Conservation (phyloP, 2,329 filamentous ascomycete genomes). For the Alternaria angustiovoidea region DNA sequence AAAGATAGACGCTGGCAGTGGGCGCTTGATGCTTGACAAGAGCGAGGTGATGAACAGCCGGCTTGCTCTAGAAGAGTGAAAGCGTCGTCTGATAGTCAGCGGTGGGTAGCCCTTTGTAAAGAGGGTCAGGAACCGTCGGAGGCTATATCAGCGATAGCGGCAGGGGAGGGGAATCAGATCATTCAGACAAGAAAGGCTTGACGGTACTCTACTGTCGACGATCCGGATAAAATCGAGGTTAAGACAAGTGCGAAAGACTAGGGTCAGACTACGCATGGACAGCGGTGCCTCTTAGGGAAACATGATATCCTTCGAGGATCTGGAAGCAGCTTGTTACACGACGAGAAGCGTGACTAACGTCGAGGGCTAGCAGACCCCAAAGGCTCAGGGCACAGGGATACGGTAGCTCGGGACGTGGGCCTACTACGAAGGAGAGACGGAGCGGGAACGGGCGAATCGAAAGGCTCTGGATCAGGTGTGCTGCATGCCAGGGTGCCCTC, state of each 20-base stretch:
- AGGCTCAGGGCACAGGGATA: conserved; percentile 47
- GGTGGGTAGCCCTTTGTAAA: conserved; percentile 46
- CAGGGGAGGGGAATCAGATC: conserved; percentile 48
- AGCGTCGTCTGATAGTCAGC: conserved; percentile 35
- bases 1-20: conserved; percentile 40
- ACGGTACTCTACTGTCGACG: conserved; percentile 50
- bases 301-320: conserved; percentile 51
- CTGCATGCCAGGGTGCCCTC: conserved; percentile 44
- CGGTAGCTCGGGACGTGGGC: conserved; percentile 53
- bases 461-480: conserved; percentile 48
- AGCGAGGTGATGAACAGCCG: conserved; percentile 35
- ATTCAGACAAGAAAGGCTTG: conserved; percentile 50
- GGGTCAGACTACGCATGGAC: conserved; percentile 50
- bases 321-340: conserved; percentile 51
- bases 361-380: conserved; percentile 47
- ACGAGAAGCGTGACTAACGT: conserved; percentile 50
- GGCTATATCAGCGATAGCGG: conserved; percentile 50
- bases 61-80: conserved; percentile 42
- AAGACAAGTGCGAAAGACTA: conserved; percentile 45
- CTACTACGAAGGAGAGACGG: conserved; percentile 46
- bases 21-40: conserved; percentile 26
- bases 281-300: conserved; percentile 46
- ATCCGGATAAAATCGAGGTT: conserved; percentile 54
- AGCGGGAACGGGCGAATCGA: conserved; percentile 47
- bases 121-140: conserved; percentile 44